phyloP scores from a whole-genome alignment of 116 monocot genomes.

The Cymodocea nodosa region DNA sequence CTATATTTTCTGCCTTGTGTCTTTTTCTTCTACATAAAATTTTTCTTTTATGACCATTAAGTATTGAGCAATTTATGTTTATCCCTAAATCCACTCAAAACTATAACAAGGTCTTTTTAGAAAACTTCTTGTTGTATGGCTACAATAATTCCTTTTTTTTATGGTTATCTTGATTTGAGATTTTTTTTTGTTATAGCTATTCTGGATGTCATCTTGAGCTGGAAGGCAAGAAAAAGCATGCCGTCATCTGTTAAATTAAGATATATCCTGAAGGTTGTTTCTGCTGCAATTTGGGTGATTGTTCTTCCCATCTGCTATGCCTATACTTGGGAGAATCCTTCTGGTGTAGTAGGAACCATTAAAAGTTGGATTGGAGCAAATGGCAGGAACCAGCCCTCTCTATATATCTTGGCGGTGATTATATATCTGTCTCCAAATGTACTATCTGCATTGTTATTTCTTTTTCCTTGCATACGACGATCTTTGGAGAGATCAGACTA shows the following conservation, averaged over 20 bases:
- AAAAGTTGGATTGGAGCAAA: conserved; percentile 77
- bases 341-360: conserved; percentile 56
- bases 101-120: no score
- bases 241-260: conserved; percentile 60
- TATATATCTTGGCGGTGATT: conserved; percentile 62
- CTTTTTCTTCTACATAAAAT: no score
- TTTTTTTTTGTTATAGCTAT: conserved; percentile 48
- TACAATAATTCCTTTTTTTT: no score
- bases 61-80: no score
- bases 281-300: conserved; percentile 77
- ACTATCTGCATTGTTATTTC: conserved; percentile 64
- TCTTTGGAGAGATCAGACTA: conserved; percentile 72
- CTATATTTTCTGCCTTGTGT: no score
- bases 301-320: conserved; percentile 82
- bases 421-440: conserved; percentile 77
- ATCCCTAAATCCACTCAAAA: no score
- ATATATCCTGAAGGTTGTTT: conserved; percentile 69
- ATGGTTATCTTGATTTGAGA: neutral
- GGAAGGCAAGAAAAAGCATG: conserved; percentile 94
- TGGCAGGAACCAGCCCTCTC: conserved; percentile 52
- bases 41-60: no score
- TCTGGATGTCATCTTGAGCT: conserved; percentile 76
- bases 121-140: no score
- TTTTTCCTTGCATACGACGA: conserved; percentile 68
- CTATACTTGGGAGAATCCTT: conserved; percentile 79